Percentiles rank a stretch among this genome's conserved stretches.
Conservation (phyloP, 148 eudicot species). For the Vaccinium darrowii region DNA sequence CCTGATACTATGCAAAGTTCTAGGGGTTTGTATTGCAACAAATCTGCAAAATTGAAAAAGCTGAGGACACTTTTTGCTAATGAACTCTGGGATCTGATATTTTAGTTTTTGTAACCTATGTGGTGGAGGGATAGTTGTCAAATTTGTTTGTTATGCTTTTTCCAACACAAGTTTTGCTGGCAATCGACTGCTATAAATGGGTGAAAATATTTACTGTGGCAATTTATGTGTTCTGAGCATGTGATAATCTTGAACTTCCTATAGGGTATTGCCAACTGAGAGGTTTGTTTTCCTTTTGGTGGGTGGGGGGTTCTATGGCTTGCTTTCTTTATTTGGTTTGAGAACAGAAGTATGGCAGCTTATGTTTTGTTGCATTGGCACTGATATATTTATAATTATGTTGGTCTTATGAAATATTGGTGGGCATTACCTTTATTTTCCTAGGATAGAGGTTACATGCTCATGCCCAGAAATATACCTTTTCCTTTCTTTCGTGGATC, state of each 20-base stretch:
- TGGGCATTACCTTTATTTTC: background rate
- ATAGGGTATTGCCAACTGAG: too few relatives aligned
- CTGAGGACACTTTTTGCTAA: background rate
- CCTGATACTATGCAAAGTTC: background rate
- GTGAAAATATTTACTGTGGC: background rate
- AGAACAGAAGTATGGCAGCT: background rate
- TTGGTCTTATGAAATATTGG: background rate
- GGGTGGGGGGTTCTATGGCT: background rate
- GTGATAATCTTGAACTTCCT: too few relatives aligned
- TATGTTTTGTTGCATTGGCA: background rate
- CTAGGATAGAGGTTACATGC: background rate
- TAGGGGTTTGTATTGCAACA: background rate
- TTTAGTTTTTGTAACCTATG: background rate
- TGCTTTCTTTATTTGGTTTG: background rate
- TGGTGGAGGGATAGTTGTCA: background rate
- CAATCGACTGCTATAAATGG: background rate
- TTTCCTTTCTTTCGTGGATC: background rate
- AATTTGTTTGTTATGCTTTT: too few relatives aligned
- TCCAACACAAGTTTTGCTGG: background rate
- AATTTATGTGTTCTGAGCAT: too few relatives aligned
- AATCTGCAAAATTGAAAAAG: background rate
- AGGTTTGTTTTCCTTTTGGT: too few relatives aligned
- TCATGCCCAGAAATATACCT: background rate
- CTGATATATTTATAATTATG: background rate
- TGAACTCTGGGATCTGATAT: background rate